phyloP scores from a whole-genome alignment of 1,284 basidiomycete species.

The Polyporus tsugae region DNA sequence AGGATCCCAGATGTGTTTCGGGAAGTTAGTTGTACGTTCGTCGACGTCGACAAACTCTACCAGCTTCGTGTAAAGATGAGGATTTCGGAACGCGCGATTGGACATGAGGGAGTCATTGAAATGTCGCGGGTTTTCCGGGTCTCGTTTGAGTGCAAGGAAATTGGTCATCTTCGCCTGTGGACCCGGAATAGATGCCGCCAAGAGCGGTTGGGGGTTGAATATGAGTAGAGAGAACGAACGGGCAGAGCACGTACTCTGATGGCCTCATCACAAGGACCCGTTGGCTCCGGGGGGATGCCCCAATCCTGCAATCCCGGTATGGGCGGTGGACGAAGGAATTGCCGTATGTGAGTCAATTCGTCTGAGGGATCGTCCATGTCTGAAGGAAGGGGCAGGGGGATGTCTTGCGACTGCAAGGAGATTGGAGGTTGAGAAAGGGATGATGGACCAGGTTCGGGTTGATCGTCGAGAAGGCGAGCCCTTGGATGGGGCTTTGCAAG shows the following conservation, averaged over 20 bases:
- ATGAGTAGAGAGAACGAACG: background rate
- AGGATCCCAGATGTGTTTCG: constrained; percentile 74
- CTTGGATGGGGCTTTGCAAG: constrained; percentile 57
- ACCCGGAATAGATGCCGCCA: constrained; percentile 42
- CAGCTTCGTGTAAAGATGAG: constrained; percentile 91
- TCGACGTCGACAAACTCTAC: constrained; percentile 92
- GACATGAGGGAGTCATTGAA: constrained; percentile 95
- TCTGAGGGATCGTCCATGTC: constrained; percentile 38
- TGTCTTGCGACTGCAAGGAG: constrained; percentile 28
- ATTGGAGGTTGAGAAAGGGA: background rate
- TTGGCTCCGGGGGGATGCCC: constrained; percentile 78
- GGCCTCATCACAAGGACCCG: constrained; percentile 62
- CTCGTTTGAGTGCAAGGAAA: constrained; percentile 77
- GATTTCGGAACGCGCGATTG: constrained; percentile 92
- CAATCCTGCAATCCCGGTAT: constrained; percentile 73
- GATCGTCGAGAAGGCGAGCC: constrained; percentile 55
- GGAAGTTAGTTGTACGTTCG: constrained; percentile 86
- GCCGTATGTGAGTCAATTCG: constrained; percentile 61
- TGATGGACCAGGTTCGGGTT: constrained; percentile 29
- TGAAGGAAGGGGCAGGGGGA: background rate
- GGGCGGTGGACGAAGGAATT: constrained; percentile 65
- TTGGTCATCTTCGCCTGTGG: constrained; percentile 74
- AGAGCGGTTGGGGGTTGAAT: background rate
- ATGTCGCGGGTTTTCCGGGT: constrained; percentile 74
- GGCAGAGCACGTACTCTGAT: constrained; percentile 60